A percentile compares a stretch with the other conserved stretches of the same genome.
Conservation (phyloP, 1,284 basidiomycete species). For the Marasmius fiardii region DNA sequence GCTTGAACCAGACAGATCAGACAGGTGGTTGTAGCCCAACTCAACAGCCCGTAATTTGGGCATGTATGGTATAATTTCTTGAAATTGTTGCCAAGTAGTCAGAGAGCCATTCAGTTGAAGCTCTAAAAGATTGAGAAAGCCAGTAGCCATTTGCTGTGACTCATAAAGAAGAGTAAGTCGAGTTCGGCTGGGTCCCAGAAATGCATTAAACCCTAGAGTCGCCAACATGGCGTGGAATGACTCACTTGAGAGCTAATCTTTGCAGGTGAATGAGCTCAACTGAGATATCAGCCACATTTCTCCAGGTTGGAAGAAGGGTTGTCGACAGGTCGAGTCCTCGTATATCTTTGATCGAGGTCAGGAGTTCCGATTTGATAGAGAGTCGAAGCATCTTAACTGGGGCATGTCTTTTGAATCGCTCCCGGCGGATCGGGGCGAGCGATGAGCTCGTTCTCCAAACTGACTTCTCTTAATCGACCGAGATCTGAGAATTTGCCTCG, state of each 20-base stretch:
- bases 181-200: conserved; percentile 48
- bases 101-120: conserved; percentile 77
- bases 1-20: conserved; percentile 27
- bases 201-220: conserved; percentile 16
- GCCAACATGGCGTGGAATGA: conserved; percentile 15
- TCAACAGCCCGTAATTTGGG: conserved; percentile 64
- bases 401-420: conserved; percentile 56
- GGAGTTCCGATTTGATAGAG: conserved; percentile 11
- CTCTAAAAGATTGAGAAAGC: conserved; percentile 59
- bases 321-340: conserved; percentile 80
- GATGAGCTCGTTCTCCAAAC: conserved; percentile 70
- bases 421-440: conserved; percentile 54
- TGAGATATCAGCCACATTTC: conserved; percentile 63
- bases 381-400: conserved; percentile 55
- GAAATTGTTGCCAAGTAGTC: conserved; percentile 70
- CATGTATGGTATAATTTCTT: conserved; percentile 50
- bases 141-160: conserved; percentile 26
- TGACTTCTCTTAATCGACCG: conserved; percentile 69
- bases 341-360: conserved; percentile 50
- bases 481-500: conserved; percentile 67
- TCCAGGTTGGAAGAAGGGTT: conserved; percentile 76
- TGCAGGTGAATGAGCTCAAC: conserved; percentile 61
- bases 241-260: conserved; percentile 77
- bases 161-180: conserved; percentile 41
- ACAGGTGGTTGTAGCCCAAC: conserved; percentile 73